phyloP scores from a whole-genome alignment of 1,139 yeast species.

The Sporopachydermia cereana region DNA sequence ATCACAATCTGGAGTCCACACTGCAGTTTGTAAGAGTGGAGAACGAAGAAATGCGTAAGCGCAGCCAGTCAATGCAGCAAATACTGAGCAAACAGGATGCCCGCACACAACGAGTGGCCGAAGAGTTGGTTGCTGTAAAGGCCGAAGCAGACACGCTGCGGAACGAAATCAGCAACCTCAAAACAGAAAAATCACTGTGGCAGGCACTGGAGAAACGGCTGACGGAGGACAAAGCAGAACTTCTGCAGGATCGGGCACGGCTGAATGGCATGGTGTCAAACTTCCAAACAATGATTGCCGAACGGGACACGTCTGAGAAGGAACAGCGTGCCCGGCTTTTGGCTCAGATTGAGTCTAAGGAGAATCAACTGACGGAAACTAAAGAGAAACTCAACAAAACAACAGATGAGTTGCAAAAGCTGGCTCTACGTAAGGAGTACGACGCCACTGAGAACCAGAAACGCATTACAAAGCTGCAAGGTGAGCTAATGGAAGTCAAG shows the following conservation, averaged over 20 bases:
- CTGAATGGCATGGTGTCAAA: constrained; percentile 50
- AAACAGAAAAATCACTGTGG: constrained; percentile 45
- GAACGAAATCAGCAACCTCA: constrained; percentile 36
- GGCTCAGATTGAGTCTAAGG: constrained; percentile 40
- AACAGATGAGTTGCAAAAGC: constrained; percentile 28
- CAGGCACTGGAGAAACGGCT: constrained; percentile 40
- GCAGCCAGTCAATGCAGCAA: constrained; percentile 42
- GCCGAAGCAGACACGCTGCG: constrained; percentile 28
- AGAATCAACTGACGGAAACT: constrained; percentile 31
- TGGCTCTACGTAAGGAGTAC: constrained; percentile 36
- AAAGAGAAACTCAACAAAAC: constrained; percentile 41
- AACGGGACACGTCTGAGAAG: constrained; percentile 42
- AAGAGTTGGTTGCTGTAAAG: constrained; percentile 36
- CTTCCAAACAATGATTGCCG: constrained; percentile 50
- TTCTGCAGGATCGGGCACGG: constrained; percentile 48
- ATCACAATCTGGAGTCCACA: constrained; percentile 22
- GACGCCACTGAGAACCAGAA: constrained; percentile 54
- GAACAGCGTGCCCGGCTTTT: constrained; percentile 42
- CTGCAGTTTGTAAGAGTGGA: constrained; percentile 32
- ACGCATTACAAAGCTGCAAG: constrained; percentile 45
- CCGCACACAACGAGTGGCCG: constrained; percentile 45
- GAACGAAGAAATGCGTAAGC: constrained; percentile 31
- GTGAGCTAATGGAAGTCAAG: constrained; percentile 34
- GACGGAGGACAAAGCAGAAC: constrained; percentile 39
- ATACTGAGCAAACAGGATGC: constrained; percentile 40